phyloP scores from a whole-genome alignment of 2,329 filamentous ascomycete genomes.

The Tolypocladium endophyticum region DNA sequence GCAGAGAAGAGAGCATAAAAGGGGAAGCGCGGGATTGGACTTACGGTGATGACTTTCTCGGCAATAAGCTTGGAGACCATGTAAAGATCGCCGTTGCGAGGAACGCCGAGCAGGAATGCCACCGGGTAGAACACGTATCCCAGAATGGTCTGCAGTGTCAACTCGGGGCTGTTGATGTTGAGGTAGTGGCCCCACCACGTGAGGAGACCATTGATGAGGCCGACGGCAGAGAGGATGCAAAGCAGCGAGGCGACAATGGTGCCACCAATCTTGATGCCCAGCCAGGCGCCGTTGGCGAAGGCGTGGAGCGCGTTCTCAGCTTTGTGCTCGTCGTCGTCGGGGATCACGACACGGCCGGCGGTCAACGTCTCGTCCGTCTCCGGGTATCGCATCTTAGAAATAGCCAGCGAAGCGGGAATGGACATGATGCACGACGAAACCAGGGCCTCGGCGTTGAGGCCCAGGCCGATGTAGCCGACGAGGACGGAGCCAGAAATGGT shows the following conservation, averaged over 20 bases:
- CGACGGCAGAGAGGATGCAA: slow-evolving; percentile 71
- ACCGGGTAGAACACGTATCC: slow-evolving; percentile 71
- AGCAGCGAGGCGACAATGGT: slow-evolving; percentile 74
- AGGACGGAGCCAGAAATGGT: slow-evolving; percentile 85
- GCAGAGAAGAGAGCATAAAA: background rate
- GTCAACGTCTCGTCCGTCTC: slow-evolving; percentile 82
- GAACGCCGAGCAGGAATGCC: slow-evolving; percentile 72
- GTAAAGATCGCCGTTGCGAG: slow-evolving; percentile 49
- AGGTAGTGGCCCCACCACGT: slow-evolving; percentile 79
- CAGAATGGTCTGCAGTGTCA: slow-evolving; percentile 63
- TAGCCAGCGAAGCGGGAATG: slow-evolving; percentile 80
- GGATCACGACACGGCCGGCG: slow-evolving; percentile 68
- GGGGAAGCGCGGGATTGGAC: slow-evolving; percentile 7
- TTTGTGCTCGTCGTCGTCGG: slow-evolving; percentile 65
- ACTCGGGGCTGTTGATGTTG: slow-evolving; percentile 56
- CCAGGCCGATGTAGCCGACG: slow-evolving; percentile 75
- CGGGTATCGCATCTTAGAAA: slow-evolving; percentile 82
- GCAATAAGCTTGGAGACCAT: slow-evolving; percentile 72
- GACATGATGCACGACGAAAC: slow-evolving; percentile 94
- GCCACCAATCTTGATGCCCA: slow-evolving; percentile 76
- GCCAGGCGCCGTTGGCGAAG: slow-evolving; percentile 75
- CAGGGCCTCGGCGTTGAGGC: slow-evolving; percentile 73
- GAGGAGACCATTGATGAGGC: slow-evolving; percentile 63
- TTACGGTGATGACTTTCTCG: slow-evolving; percentile 66
- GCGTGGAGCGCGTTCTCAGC: slow-evolving; percentile 77